Conservation (phyloP, 2,329 filamentous ascomycete species). For the Fusarium illudens region DNA sequence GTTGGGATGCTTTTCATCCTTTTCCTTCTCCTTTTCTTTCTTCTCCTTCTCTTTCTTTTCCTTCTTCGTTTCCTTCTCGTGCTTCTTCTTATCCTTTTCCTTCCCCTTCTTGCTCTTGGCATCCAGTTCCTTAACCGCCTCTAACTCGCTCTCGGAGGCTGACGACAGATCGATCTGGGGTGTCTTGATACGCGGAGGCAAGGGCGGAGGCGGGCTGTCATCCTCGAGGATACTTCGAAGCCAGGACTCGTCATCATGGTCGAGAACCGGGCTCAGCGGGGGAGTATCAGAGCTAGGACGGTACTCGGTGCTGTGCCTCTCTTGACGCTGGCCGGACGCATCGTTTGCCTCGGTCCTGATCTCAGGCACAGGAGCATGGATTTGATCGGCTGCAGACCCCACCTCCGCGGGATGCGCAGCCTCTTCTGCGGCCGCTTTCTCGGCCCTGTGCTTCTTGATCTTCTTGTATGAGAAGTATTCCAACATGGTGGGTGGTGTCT, state of each 20-base stretch:
- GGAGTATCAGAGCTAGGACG: slow-evolving; percentile 42
- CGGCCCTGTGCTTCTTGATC: slow-evolving; percentile 65
- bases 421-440: slow-evolving; percentile 52
- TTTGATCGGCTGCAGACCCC: slow-evolving; percentile 21
- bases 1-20: slow-evolving; percentile 46
- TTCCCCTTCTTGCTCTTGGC: slow-evolving; percentile 45
- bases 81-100: slow-evolving; percentile 33
- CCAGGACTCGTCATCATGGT: slow-evolving; percentile 66
- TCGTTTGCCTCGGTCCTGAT: slow-evolving; percentile 24
- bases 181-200: slow-evolving; percentile 63
- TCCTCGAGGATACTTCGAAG: slow-evolving; percentile 61
- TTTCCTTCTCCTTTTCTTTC: slow-evolving; percentile 45
- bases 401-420: slow-evolving; percentile 27
- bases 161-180: slow-evolving; percentile 55
- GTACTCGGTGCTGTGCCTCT: slow-evolving; percentile 28
- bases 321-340: slow-evolving; percentile 16
- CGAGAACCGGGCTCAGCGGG: slow-evolving; percentile 57
- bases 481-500: slow-evolving; percentile 56
- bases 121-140: slow-evolving; percentile 43
- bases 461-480: slow-evolving; percentile 72
- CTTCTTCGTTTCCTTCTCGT: slow-evolving; percentile 34
- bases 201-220: slow-evolving; percentile 58
- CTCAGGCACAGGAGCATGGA: slow-evolving; percentile 20
- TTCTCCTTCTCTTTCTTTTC: slow-evolving; percentile 32
- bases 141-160: slow-evolving; percentile 33